Conservation (phyloP, 139 green algal species). For the Spirogloea muscicola region DNA sequence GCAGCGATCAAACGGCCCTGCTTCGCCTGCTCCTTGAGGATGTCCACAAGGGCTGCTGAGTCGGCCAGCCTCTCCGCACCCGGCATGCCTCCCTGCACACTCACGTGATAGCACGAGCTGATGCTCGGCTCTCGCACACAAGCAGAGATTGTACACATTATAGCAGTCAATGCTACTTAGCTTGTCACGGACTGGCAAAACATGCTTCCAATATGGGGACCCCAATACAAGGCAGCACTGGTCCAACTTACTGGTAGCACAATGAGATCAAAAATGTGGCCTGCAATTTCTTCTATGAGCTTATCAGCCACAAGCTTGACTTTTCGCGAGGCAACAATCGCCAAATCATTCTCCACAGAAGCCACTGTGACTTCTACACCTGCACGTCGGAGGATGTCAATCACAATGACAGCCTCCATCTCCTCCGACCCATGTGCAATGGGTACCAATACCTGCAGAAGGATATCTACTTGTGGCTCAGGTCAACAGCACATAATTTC, state of each 20-base stretch:
- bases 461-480: background rate
- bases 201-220: no score
- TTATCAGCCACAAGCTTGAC: conserved; percentile 42
- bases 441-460: conserved; percentile 38
- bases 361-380: conserved; percentile 69
- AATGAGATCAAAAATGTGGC: conserved; percentile 35
- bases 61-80: conserved; percentile 84
- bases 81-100: conserved; percentile 77
- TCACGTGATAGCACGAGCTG: no score
- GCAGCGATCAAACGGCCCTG: conserved; percentile 65
- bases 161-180: no score
- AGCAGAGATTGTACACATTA: background rate
- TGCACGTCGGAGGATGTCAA: conserved; percentile 83
- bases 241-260: conserved; percentile 46
- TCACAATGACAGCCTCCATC: conserved; percentile 84
- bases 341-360: conserved; percentile 64
- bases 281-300: conserved; percentile 8
- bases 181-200: no score
- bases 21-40: conserved; percentile 61
- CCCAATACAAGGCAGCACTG: no score
- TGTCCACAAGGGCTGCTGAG: conserved; percentile 10
- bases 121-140: no score
- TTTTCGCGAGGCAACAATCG: conserved; percentile 22
- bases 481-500: background rate
- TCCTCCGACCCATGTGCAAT: conserved; percentile 74